Conservation (phyloP, 2,329 filamentous ascomycete species). For the Paecilomyces dactylethromorphus region DNA sequence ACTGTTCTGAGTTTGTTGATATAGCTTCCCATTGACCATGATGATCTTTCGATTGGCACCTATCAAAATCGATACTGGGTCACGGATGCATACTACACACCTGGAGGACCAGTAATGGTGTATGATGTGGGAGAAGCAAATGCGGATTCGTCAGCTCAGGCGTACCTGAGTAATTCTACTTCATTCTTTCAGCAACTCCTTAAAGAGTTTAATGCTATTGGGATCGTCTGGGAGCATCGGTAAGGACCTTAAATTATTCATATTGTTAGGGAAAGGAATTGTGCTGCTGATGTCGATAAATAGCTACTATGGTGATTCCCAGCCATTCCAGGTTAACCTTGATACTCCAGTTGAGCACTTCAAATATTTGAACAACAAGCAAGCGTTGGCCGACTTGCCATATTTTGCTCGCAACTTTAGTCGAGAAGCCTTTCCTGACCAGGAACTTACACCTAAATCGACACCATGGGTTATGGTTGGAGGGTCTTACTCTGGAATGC, state of each 20-base stretch:
- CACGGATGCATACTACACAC: slow-evolving; percentile 47
- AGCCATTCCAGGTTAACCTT: slow-evolving; percentile 28
- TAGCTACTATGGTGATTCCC: slow-evolving; percentile 38
- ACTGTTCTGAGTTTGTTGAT: neutral
- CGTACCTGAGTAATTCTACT: slow-evolving; percentile 21
- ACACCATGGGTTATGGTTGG: slow-evolving; percentile 44
- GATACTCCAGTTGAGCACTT: slow-evolving; percentile 34
- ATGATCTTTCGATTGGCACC: slow-evolving; percentile 35
- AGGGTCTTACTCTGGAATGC: slow-evolving; percentile 40
- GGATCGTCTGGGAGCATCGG: slow-evolving; percentile 40
- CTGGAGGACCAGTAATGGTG: slow-evolving; percentile 47
- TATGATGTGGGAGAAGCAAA: slow-evolving; percentile 44
- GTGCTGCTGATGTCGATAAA: neutral
- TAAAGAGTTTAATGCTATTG: slow-evolving; percentile 30
- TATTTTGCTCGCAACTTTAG: slow-evolving; percentile 38
- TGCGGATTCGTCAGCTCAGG: slow-evolving; percentile 34
- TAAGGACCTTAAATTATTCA: slow-evolving; percentile 23
- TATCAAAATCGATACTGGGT: slow-evolving; percentile 53
- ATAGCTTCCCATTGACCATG: slow-evolving; percentile 28
- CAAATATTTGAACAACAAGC: slow-evolving; percentile 35
- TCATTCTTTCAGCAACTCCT: slow-evolving; percentile 26
- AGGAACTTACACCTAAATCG: slow-evolving; percentile 32
- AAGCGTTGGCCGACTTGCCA: slow-evolving; percentile 40
- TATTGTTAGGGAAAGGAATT: neutral
- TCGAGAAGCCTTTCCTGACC: slow-evolving; percentile 18